Conservation (phyloP, 78 protist species). For the Monocercomonoides exilis region DNA sequence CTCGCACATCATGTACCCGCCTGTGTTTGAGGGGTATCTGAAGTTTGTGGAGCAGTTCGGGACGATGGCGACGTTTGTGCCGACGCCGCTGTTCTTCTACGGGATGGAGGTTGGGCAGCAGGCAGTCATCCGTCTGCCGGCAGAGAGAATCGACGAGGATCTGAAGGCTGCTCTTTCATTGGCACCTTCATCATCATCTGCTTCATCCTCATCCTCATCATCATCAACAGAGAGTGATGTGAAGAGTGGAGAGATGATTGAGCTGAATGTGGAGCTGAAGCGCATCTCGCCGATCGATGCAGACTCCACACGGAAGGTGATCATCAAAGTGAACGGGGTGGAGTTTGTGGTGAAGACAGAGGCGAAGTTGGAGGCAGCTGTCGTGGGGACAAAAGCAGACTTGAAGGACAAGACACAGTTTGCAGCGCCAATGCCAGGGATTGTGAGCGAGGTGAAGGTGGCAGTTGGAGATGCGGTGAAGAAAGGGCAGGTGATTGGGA, state of each 20-base stretch:
- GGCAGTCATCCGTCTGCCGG: not conserved
- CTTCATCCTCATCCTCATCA: too few relatives aligned
- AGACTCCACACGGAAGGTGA: not conserved
- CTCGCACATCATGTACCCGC: conserved; percentile 1
- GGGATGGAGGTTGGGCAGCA: not conserved
- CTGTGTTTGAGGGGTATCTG: not conserved
- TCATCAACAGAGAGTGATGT: too few relatives aligned
- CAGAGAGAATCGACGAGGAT: not conserved
- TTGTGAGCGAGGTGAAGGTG: not conserved
- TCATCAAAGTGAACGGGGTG: not conserved
- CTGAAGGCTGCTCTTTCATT: not conserved
- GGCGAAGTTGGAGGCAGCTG: not conserved
- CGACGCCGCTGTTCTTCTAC: not conserved
- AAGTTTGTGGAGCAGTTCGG: not conserved
- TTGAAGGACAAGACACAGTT: not conserved
- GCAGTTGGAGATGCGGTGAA: not conserved
- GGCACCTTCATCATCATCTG: too few relatives aligned
- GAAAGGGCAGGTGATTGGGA: not conserved
- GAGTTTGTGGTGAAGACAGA: not conserved
- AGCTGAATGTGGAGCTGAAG: not conserved
- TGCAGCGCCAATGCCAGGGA: not conserved
- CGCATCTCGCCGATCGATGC: not conserved
- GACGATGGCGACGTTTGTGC: not conserved
- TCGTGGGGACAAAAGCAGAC: not conserved
- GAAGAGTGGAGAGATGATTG: not conserved